Conservation (phyloP, 768 basidiomycete genomes). For the Cyclocybe aegerita region DNA sequence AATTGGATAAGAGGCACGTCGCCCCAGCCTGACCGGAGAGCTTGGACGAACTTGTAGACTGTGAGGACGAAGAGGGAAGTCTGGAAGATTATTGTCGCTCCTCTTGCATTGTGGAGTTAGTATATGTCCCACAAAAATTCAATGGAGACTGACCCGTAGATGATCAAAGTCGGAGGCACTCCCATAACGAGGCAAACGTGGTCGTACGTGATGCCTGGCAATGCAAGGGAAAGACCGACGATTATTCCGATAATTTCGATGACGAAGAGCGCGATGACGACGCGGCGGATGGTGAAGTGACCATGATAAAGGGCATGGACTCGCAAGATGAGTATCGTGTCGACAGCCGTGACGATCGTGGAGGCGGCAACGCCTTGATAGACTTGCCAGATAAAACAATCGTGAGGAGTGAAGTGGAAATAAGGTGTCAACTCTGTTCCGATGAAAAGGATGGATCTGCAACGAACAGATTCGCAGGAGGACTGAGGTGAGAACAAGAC, state of each 20-base stretch:
- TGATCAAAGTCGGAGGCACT: slow-evolving; percentile 25
- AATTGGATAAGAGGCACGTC: slow-evolving; percentile 38
- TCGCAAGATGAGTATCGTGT: slow-evolving; percentile 40
- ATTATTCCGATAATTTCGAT: slow-evolving; percentile 31
- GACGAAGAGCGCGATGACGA: slow-evolving; percentile 24
- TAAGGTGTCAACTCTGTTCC: slow-evolving; percentile 33
- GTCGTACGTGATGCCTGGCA: slow-evolving; percentile 31
- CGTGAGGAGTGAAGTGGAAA: slow-evolving; percentile 36
- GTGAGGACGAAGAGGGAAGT: slow-evolving; percentile 38
- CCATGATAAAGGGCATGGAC: slow-evolving; percentile 42
- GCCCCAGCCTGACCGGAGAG: slow-evolving; percentile 37
- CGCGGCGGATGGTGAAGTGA: slow-evolving; percentile 23
- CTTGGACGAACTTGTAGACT: slow-evolving; percentile 30
- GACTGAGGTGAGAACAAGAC: neutral
- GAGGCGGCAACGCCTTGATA: slow-evolving; percentile 36
- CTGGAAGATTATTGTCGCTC: slow-evolving; percentile 33
- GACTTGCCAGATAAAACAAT: slow-evolving; percentile 45
- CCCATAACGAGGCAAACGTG: slow-evolving; percentile 29
- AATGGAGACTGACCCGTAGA: slow-evolving; percentile 28
- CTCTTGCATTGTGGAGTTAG: slow-evolving; percentile 15
- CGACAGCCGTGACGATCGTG: slow-evolving; percentile 28
- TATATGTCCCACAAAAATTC: too few relatives aligned
- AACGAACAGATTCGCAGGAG: neutral
- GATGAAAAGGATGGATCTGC: slow-evolving; percentile 32
- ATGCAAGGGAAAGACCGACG: slow-evolving; percentile 25